A percentile compares a stretch with the other conserved stretches of the same genome.
Conservation (phyloP, 2,329 filamentous ascomycete genomes). For the Coniochaeta sp. region DNA sequence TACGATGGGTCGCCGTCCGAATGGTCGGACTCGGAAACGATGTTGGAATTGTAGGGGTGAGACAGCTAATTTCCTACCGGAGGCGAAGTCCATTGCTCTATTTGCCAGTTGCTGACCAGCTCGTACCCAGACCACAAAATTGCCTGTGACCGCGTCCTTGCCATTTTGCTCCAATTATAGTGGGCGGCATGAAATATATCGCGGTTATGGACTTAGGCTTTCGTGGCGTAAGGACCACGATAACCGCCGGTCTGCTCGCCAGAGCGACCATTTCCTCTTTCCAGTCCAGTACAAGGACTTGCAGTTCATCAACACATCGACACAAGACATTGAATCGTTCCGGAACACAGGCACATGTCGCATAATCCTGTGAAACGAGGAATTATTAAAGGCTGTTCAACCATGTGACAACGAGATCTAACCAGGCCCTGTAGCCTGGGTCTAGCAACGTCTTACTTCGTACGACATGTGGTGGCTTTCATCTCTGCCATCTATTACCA, state of each 20-base stretch:
- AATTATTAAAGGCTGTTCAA: too few species aligned
- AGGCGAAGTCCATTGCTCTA: not conserved
- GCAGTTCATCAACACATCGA: slow-evolving; percentile 6
- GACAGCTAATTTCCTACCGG: not conserved
- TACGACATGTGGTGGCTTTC: not conserved
- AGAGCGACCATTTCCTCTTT: slow-evolving; percentile 3
- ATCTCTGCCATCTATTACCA: not conserved
- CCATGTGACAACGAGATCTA: too few species aligned
- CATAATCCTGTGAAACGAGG: too few species aligned
- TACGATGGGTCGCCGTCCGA: not conserved
- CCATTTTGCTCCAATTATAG: slow-evolving; percentile 8
- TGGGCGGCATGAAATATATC: slow-evolving; percentile 4
- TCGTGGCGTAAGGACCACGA: slow-evolving; percentile 7
- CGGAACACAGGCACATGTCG: not conserved
- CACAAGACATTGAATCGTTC: slow-evolving; percentile 3
- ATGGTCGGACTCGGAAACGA: not conserved
- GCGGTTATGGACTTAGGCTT: slow-evolving; percentile 9
- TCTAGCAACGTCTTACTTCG: not conserved
- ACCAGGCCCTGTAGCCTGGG: not conserved
- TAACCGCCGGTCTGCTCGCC: not conserved
- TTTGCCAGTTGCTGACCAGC: not conserved
- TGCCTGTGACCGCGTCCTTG: slow-evolving; percentile 8
- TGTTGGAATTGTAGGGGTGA: slow-evolving; percentile 3
- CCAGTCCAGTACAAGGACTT: not conserved
- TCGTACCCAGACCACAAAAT: slow-evolving; percentile 7